Conservation (phyloP, 1,284 basidiomycete genomes). For the Stereum hirsutum region DNA sequence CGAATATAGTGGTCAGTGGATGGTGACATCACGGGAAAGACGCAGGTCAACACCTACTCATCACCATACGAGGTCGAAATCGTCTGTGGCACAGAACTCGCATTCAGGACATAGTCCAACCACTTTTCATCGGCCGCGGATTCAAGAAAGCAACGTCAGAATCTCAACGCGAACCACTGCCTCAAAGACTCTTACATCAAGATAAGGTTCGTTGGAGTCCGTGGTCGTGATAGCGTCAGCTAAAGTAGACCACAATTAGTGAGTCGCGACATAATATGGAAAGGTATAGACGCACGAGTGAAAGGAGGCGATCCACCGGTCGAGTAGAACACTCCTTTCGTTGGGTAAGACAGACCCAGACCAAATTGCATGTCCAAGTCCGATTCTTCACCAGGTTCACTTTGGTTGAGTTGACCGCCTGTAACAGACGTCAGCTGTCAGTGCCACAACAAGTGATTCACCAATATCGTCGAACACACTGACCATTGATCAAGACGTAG, state of each 20-base stretch:
- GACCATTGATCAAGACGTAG: slow-evolving; percentile 25
- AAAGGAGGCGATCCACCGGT: slow-evolving; percentile 49
- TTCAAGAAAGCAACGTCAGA: not conserved
- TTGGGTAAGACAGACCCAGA: slow-evolving; percentile 45
- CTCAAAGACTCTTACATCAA: slow-evolving; percentile 24
- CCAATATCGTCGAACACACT: slow-evolving; percentile 13
- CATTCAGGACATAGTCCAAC: slow-evolving; percentile 37
- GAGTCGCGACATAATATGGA: no score
- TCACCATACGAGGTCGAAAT: slow-evolving; percentile 65
- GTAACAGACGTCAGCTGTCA: slow-evolving; percentile 16
- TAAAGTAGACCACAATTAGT: no score
- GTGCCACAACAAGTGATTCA: not conserved
- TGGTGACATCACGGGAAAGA: no score
- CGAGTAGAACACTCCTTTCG: slow-evolving; percentile 45
- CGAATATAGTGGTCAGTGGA: no score
- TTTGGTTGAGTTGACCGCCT: slow-evolving; percentile 59
- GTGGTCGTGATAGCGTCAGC: slow-evolving; percentile 22
- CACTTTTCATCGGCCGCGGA: slow-evolving; percentile 28
- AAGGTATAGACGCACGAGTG: no score
- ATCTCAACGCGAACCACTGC: slow-evolving; percentile 13
- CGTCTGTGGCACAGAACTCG: slow-evolving; percentile 34
- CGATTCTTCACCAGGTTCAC: slow-evolving; percentile 54
- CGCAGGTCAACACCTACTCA: no score
- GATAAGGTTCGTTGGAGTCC: slow-evolving; percentile 60
- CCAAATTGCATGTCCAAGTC: slow-evolving; percentile 65